Evolutionary conservation across 2,329 filamentous ascomycete genomes (phyloP), one percentile per base, ranked within the genome.

Genomic region (Xylariaceae sp.): DNA sequence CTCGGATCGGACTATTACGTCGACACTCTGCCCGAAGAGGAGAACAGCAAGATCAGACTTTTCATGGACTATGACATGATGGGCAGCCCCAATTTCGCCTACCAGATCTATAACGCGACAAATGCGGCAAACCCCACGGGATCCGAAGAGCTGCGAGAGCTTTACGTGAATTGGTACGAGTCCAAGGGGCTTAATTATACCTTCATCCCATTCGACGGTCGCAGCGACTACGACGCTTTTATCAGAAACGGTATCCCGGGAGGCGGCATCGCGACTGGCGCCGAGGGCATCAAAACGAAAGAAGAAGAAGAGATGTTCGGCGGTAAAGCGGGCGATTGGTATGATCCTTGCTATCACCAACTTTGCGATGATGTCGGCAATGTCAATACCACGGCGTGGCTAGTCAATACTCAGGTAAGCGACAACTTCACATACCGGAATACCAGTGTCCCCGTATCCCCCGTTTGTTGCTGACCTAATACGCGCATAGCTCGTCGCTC

Each of bases 21-120:
- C 22, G 67, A 67, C 3, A 67, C 69, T 27, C 73, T 85, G 19
- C 65, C 75, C 0, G 54, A 68, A 2, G 72, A 75, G n/a, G 81
- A 85, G 64, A 83, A 83, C 61, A 53, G 66, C 47, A 79, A 80
- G 66, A 77, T 85, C 45, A 76, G 80, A 4, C 68, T 84, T 3
- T 85, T 84, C 56, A 82, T 84, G 75, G 81, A 85, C 65, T 85
- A 84, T 57, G 82, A 85, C 62, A 85, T 85, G 82, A 71, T 84
- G 65, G 81, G 72, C n/a, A 79, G 74, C 49, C 79, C 79, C 44
- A 84, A 84, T 67, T 83, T 74, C 57, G 80, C 78, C 7, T 83
- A 82, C 63, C 79, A 83, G 64, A 74, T 88, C 41, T 92, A 86
- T 71, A 78, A 82, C 41, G 81, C 86, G 27, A 86, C 80, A 52